Percentiles rank a stretch among this genome's conserved stretches.
Conservation (phyloP, 768 basidiomycete species). For the Lyophyllum shimeji region DNA sequence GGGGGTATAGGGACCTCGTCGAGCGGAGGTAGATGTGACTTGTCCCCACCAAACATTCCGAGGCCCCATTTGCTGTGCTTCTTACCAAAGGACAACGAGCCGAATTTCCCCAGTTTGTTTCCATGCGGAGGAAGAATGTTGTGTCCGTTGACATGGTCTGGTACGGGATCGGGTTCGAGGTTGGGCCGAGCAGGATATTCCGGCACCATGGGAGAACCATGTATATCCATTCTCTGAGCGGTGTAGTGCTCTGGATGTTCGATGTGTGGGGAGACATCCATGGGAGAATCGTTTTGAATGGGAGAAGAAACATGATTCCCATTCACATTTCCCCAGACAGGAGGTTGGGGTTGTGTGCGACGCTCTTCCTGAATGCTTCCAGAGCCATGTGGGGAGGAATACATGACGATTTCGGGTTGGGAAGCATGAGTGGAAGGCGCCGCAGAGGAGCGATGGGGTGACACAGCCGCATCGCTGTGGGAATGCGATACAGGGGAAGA, state of each 20-base stretch:
- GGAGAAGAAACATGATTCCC: conserved; percentile 20
- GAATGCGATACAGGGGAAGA: conserved; percentile 12
- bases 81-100: conserved; percentile 63
- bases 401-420: conserved; percentile 17
- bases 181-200: conserved; percentile 48
- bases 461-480: conserved; percentile 1
- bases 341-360: conserved; percentile 24
- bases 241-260: conserved; percentile 45
- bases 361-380: conserved; percentile 24
- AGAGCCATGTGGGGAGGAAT: conserved; percentile 27
- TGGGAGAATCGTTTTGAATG: conserved; percentile 49
- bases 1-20: conserved; percentile 65
- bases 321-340: conserved; percentile 20
- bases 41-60: conserved; percentile 74
- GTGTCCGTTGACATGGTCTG: conserved; percentile 34
- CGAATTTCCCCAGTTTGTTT: conserved; percentile 57
- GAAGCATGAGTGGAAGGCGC: conserved; percentile 38
- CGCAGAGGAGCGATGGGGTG: conserved; percentile 12
- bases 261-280: conserved; percentile 57
- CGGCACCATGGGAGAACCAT: conserved; percentile 50
- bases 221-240: conserved; percentile 50
- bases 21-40: conserved; percentile 67
- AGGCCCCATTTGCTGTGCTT: conserved; percentile 69
- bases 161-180: conserved; percentile 37
- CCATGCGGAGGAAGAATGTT: conserved; percentile 40